These are phyloP conservation scores for Hygrophila difformis DNA, from an alignment of 257 asterid species.

Conservation along the genomic window DNA sequence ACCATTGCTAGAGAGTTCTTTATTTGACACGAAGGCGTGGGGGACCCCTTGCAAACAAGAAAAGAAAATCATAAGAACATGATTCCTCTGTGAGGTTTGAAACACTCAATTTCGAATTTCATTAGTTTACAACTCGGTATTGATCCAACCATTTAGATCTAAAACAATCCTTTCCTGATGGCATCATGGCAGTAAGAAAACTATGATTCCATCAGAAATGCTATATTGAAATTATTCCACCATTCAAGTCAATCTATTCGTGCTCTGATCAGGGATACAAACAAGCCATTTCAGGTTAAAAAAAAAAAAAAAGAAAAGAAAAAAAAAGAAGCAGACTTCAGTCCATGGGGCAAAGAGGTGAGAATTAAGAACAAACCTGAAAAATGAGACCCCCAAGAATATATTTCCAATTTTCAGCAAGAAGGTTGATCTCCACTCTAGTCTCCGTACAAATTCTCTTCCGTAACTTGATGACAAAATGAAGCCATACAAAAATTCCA, in stretches of 20 bases:
- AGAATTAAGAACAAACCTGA: conserved; percentile 38
- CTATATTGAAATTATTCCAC: too few relatives aligned
- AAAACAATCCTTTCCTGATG: too few relatives aligned
- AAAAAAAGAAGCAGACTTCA: too few relatives aligned
- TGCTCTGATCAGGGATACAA: not conserved
- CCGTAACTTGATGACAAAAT: conserved; percentile 39
- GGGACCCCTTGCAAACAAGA: not conserved
- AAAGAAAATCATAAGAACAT: not conserved
- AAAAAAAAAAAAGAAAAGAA: too few relatives aligned
- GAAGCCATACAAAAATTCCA: not conserved
- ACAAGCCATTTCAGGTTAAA: conserved; percentile 2
- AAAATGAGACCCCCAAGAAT: conserved; percentile 53
- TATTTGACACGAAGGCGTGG: not conserved
- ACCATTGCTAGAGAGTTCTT: not conserved
- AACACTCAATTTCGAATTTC: not conserved
- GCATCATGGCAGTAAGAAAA: conserved; percentile 1
- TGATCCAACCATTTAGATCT: not conserved
- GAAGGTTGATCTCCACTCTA: conserved; percentile 50
- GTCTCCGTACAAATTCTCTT: conserved; percentile 54
- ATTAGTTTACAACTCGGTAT: not conserved
- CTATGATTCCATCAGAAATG: not conserved
- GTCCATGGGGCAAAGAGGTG: too few relatives aligned
- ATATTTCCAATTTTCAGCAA: conserved; percentile 64
- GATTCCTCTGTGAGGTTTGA: not conserved
- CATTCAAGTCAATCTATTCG: too few relatives aligned